Conservation (phyloP, 352 stramenopile genomes). For the Lagenidium sp. region DNA sequence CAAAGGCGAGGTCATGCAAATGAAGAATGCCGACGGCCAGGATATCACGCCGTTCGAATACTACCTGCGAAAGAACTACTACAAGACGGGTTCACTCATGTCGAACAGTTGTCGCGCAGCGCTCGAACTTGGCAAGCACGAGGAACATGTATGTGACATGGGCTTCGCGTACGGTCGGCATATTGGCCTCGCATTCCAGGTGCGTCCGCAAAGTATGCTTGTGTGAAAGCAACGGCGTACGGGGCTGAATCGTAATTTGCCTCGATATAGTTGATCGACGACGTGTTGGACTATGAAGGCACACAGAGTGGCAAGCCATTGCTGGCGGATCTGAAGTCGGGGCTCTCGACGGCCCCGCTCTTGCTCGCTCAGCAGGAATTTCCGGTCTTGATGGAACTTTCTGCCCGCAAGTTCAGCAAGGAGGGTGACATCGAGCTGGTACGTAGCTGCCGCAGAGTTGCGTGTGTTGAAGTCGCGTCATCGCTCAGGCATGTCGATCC, state of each 20-base stretch:
- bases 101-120: constrained; percentile 94
- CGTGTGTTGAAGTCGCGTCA: constrained; percentile 2
- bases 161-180: constrained; percentile 96
- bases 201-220: constrained; percentile 11
- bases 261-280: constrained; percentile 93
- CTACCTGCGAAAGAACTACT: constrained; percentile 99
- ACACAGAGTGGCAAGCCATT: constrained; percentile 92
- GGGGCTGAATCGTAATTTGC: too few species aligned
- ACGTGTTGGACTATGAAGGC: constrained; percentile 98
- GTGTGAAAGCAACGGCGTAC: too few species aligned
- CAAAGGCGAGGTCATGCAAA: constrained; percentile 99
- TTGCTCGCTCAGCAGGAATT: constrained; percentile 94
- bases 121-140: constrained; percentile 90
- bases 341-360: constrained; percentile 95
- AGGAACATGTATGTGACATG: constrained; percentile 65
- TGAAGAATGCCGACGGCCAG: constrained; percentile 82
- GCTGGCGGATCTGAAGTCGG: constrained; percentile 93
- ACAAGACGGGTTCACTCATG: constrained; percentile 99
- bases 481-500: constrained; percentile 2
- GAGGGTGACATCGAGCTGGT: constrained; percentile 89
- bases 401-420: constrained; percentile 88
- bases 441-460: constrained; percentile 19
- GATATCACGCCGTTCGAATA: constrained; percentile 89
- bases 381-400: constrained; percentile 84
- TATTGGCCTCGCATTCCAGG: constrained; percentile 97